phyloP scores from a whole-genome alignment of 441 rosid genomes.

The Metrosideros polymorpha region DNA sequence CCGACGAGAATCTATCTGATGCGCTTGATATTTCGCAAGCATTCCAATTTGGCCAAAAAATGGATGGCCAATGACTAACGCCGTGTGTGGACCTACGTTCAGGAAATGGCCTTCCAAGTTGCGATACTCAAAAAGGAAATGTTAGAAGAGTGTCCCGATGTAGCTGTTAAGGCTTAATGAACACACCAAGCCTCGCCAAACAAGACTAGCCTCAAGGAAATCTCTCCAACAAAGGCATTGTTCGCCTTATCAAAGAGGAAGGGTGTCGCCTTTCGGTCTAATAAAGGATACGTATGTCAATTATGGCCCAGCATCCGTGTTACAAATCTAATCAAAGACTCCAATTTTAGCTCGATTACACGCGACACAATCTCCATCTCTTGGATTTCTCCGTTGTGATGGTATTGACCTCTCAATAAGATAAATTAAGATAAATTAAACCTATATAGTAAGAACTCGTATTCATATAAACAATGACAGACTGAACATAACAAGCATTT shows the following conservation, averaged over 20 bases:
- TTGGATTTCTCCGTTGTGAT: not conserved
- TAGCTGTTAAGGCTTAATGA: not conserved
- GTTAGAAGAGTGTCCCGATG: not conserved
- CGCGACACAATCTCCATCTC: not conserved
- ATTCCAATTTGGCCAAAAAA: rapidly evolving
- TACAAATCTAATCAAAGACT: not conserved
- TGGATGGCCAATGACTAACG: not conserved
- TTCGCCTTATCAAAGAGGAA: not conserved
- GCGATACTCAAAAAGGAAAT: not conserved
- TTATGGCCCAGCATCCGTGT: not conserved
- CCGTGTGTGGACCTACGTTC: not conserved
- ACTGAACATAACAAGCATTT: not conserved
- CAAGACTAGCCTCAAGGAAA: not conserved
- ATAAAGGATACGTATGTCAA: not conserved
- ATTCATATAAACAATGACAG: not conserved
- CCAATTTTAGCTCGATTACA: not conserved
- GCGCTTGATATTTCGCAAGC: not conserved
- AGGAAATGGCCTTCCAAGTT: not conserved
- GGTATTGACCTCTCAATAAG: not conserved
- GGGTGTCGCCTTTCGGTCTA: not conserved
- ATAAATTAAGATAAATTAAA: not conserved
- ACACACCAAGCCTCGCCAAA: not conserved
- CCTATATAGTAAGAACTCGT: no score
- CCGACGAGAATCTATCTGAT: rapidly evolving
- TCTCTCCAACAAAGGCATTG: not conserved